Conservation (phyloP, 1,139 yeast genomes). For the Wickerhamiella pararugosa region DNA sequence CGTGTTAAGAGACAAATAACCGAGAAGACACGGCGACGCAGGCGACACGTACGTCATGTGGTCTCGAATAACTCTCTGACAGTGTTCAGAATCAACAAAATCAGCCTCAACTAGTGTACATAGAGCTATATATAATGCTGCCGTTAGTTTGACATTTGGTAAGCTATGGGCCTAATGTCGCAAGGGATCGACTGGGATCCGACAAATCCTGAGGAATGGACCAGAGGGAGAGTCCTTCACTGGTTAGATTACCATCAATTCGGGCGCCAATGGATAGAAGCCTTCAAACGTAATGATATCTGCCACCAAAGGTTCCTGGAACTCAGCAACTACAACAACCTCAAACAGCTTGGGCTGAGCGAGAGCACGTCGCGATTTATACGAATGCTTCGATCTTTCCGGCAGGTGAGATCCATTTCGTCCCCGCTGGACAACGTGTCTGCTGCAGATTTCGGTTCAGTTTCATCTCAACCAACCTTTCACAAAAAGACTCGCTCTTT, state of each 20-base stretch:
- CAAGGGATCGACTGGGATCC: slow-evolving; percentile 18
- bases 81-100: slow-evolving; percentile 60
- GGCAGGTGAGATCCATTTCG: slow-evolving; percentile 16
- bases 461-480: too few relatives aligned
- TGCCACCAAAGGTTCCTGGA: slow-evolving; percentile 52
- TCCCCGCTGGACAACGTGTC: too few relatives aligned
- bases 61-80: slow-evolving; percentile 71
- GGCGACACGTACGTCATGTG: slow-evolving; percentile 69
- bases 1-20: slow-evolving; percentile 62
- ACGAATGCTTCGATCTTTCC: slow-evolving; percentile 34
- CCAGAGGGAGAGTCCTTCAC: slow-evolving; percentile 41
- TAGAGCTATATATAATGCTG: too few relatives aligned
- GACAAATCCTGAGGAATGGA: slow-evolving; percentile 42
- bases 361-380: slow-evolving; percentile 43
- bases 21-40: slow-evolving; percentile 58
- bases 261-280: slow-evolving; percentile 55
- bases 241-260: slow-evolving; percentile 62
- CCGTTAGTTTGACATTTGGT: too few relatives aligned
- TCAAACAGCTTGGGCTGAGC: slow-evolving; percentile 27
- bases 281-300: slow-evolving; percentile 44
- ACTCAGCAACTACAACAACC: slow-evolving; percentile 50
- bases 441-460: too few relatives aligned
- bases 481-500: slow-evolving; percentile 9
- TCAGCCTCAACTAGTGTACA: slow-evolving; percentile 14
- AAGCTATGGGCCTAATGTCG: too few relatives aligned